phyloP scores from a whole-genome alignment of 495 filamentous ascomycete species.

The Halenospora varia region DNA sequence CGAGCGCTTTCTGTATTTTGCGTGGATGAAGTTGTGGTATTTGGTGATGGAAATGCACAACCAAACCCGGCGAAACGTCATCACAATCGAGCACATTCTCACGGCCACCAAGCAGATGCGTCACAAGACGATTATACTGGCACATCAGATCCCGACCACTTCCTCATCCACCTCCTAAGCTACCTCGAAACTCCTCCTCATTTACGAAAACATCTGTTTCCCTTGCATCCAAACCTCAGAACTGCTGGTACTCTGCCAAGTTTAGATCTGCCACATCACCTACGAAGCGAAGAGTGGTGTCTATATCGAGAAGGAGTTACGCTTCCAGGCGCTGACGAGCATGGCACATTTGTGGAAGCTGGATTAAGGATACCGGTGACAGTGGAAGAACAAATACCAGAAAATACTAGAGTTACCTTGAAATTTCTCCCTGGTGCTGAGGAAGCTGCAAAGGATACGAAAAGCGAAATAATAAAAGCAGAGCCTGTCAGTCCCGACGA shows the following conservation, averaged over 20 bases:
- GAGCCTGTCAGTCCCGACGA: constrained; percentile 54
- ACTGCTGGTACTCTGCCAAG: constrained; percentile 62
- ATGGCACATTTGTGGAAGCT: constrained; percentile 53
- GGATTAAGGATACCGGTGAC: constrained; percentile 50
- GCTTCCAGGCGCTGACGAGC: constrained; percentile 8
- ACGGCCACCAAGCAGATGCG: constrained; percentile 33
- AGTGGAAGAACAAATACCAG: constrained; percentile 49
- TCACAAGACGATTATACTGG: constrained; percentile 55
- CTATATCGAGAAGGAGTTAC: constrained; percentile 70
- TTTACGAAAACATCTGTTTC: constrained; percentile 63
- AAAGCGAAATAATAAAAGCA: constrained; percentile 24
- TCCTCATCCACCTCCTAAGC: constrained; percentile 64
- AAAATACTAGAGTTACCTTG: constrained; percentile 61
- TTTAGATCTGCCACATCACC: constrained; percentile 74
- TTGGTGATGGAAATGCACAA: constrained; percentile 50
- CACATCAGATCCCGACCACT: constrained; percentile 61
- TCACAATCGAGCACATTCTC: constrained; percentile 17
- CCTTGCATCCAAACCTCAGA: constrained; percentile 64
- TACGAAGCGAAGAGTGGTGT: constrained; percentile 51
- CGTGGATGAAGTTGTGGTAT: constrained; percentile 74
- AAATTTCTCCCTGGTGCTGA: constrained; percentile 43
- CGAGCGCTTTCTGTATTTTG: constrained; percentile 71
- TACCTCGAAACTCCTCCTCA: constrained; percentile 76
- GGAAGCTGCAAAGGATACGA: constrained; percentile 10
- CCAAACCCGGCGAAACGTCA: constrained; percentile 7